Conservation (phyloP, 495 filamentous ascomycete genomes). For the Penicillium canescens region DNA sequence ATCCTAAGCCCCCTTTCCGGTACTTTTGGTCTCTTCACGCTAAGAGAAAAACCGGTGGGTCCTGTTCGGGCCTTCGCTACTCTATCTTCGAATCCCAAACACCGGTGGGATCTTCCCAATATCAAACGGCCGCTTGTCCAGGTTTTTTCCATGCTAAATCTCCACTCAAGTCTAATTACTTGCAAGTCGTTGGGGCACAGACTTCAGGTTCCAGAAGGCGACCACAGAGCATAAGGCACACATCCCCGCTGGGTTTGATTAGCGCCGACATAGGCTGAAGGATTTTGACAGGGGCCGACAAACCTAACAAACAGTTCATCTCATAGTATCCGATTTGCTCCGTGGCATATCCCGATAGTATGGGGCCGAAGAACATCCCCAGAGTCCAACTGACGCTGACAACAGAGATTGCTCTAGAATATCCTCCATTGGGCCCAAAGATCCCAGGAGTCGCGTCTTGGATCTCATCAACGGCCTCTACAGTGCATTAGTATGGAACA, state of each 20-base stretch:
- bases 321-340: slow-evolving; percentile 30
- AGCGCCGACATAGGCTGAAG: neutral
- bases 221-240: slow-evolving; percentile 6
- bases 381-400: slow-evolving; percentile 28
- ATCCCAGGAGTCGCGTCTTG: slow-evolving; percentile 18
- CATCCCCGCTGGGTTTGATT: slow-evolving; percentile 9
- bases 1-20: too few species aligned
- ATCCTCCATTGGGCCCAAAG: slow-evolving; percentile 25
- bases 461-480: slow-evolving; percentile 24
- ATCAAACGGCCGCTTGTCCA: neutral
- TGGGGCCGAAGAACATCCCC: slow-evolving; percentile 32
- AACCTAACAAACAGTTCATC: slow-evolving; percentile 26
- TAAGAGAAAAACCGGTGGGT: too few species aligned
- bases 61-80: neutral
- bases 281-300: neutral
- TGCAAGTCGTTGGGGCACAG: slow-evolving; percentile 8
- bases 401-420: slow-evolving; percentile 31
- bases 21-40: neutral
- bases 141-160: neutral
- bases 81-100: neutral
- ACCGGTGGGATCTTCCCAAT: neutral
- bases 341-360: slow-evolving; percentile 29
- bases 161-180: neutral
- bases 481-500: neutral
- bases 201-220: slow-evolving; percentile 8